These are phyloP conservation scores for Trifolium pratense DNA, from an alignment of 306 rosid genomes.

Conservation along the genomic window DNA sequence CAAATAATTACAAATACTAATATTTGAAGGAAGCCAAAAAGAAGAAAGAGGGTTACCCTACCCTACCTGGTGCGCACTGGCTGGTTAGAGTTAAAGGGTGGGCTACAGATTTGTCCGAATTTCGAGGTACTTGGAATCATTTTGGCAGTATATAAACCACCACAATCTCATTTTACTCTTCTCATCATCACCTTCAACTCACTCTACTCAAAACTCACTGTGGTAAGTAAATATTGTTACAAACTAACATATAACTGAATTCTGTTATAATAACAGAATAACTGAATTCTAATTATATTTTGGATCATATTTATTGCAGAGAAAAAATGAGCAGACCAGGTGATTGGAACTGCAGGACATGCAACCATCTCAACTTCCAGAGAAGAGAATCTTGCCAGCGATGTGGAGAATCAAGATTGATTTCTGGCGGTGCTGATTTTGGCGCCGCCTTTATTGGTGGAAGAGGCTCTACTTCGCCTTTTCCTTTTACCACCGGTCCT, in stretches of 20 bases:
- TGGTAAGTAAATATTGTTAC: not conserved
- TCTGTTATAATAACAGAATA: no score
- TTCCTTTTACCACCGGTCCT: slow-evolving; percentile 76
- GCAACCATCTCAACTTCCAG: slow-evolving; percentile 86
- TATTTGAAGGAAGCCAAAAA: slow-evolving; percentile 51
- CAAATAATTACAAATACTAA: not conserved
- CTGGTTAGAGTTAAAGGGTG: not conserved
- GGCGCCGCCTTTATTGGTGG: slow-evolving; percentile 56
- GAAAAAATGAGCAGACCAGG: slow-evolving; percentile 77
- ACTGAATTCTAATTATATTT: no score
- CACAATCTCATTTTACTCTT: slow-evolving; percentile 10
- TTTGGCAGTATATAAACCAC: slow-evolving; percentile 69
- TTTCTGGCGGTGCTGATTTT: slow-evolving; percentile 16
- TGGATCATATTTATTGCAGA: not conserved
- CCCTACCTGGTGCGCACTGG: slow-evolving; percentile 37
- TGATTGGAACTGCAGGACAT: slow-evolving; percentile 93
- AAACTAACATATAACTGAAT: not conserved
- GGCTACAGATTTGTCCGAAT: slow-evolving; percentile 42
- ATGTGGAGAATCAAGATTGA: slow-evolving; percentile 62
- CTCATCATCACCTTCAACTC: not conserved
- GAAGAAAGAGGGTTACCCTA: slow-evolving; percentile 27
- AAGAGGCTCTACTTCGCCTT: slow-evolving; percentile 54
- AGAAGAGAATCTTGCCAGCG: slow-evolving; percentile 88
- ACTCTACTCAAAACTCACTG: not conserved
- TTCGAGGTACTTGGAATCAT: slow-evolving; percentile 50